Percentiles rank a stretch among this genome's conserved stretches.
Evolutionary conservation across 306 rosid genomes (phyloP).

Genomic region (Leucaena leucocephala): DNA sequence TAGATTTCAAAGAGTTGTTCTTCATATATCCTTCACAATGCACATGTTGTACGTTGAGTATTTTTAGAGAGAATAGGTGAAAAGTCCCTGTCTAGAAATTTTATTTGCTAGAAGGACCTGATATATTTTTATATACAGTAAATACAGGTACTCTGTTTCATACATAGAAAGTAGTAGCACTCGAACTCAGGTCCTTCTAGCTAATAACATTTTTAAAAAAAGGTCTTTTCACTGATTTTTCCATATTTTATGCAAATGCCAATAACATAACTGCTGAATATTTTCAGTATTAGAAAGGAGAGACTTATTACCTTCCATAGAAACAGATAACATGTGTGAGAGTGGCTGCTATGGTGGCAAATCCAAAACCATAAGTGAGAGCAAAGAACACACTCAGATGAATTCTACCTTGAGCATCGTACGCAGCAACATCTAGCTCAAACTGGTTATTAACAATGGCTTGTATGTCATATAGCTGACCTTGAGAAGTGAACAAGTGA

Average conservation of each 20-base stretch:
- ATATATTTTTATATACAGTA: too few relatives aligned
- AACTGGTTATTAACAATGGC: constrained; percentile 68
- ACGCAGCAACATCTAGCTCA: constrained; percentile 51
- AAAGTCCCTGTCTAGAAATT: too few relatives aligned
- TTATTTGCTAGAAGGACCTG: too few relatives aligned
- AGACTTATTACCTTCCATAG: constrained; percentile 65
- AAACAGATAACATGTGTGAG: constrained; percentile 71
- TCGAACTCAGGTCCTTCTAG: too few relatives aligned
- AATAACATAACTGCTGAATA: background rate
- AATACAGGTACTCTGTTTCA: too few relatives aligned
- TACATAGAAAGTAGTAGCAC: too few relatives aligned
- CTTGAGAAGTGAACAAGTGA: constrained; percentile 65
- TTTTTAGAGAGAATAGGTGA: too few relatives aligned
- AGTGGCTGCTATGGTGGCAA: constrained; percentile 79
- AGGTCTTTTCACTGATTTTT: too few relatives aligned
- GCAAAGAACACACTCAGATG: constrained; percentile 68
- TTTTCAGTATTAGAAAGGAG: background rate
- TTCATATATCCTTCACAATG: too few relatives aligned
- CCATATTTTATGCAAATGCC: background rate
- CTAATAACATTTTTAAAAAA: too few relatives aligned
- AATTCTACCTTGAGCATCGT: constrained; percentile 63
- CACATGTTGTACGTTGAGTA: too few relatives aligned
- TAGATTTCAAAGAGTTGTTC: too few relatives aligned
- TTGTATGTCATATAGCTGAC: constrained; percentile 57
- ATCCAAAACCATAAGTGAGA: constrained; percentile 77